A percentile compares a stretch with the other conserved stretches of the same genome.
phyloP scores from a whole-genome alignment of 2,329 filamentous ascomycete genomes.

The Hypoxylon sp. region DNA sequence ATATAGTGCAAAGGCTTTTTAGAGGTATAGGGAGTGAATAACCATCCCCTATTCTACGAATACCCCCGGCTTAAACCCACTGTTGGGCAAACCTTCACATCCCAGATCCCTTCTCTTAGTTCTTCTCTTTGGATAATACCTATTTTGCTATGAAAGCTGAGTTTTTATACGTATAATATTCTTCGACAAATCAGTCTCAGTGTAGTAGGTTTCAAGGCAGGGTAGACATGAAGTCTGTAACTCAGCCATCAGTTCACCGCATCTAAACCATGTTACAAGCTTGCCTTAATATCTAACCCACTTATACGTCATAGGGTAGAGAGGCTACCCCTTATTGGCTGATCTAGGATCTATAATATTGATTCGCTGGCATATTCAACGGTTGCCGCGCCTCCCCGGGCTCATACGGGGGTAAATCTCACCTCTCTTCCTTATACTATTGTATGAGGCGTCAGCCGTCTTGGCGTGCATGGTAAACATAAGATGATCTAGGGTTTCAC shows the following conservation, averaged over 20 bases:
- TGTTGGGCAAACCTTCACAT: not conserved
- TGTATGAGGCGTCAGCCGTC: not conserved
- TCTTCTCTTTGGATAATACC: not conserved
- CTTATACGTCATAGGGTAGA: constrained; percentile 3
- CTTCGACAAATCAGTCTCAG: not conserved
- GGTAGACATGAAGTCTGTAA: not conserved
- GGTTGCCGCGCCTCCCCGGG: not conserved
- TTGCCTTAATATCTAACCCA: not conserved
- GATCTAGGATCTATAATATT: not conserved
- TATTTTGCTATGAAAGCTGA: not conserved
- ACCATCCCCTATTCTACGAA: not conserved
- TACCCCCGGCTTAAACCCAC: not conserved
- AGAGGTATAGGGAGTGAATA: not conserved
- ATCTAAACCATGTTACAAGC: not conserved
- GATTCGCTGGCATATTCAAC: not conserved
- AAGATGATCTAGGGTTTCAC: not conserved
- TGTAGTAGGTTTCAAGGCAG: not conserved
- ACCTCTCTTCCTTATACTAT: not conserved
- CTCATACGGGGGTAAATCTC: not conserved
- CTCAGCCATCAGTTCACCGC: not conserved
- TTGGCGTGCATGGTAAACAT: not conserved
- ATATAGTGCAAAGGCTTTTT: not conserved
- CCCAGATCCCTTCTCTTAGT: not conserved
- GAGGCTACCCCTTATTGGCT: not conserved
- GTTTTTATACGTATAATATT: not conserved